Conservation (phyloP, 108 stramenopile genomes). For the Mediolabrus comicus region DNA sequence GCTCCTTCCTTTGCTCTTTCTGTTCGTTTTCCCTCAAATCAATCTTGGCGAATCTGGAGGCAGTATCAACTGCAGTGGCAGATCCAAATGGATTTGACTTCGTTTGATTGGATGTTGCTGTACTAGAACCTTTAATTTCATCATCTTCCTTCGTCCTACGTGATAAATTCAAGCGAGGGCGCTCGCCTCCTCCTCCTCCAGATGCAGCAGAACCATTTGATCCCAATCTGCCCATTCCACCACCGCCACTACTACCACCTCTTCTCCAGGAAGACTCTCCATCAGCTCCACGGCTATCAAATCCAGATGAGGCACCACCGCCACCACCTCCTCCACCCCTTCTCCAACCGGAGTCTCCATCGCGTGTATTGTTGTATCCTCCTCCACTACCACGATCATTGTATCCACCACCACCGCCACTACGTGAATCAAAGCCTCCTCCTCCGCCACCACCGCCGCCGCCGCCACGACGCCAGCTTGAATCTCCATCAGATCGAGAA, state of each 20-base stretch:
- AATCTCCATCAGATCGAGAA: slow-evolving; percentile 49
- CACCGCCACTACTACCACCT: slow-evolving; percentile 10
- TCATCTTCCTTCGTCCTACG: slow-evolving; percentile 40
- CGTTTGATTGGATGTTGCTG: slow-evolving; percentile 10
- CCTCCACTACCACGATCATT: slow-evolving; percentile 18
- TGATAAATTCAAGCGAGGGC: slow-evolving; percentile 64
- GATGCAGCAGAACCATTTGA: slow-evolving; percentile 7
- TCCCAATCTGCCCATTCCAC: slow-evolving; percentile 21
- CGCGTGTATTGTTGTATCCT: slow-evolving; percentile 9
- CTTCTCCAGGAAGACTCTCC: slow-evolving; percentile 26
- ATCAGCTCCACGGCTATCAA: slow-evolving; percentile 39
- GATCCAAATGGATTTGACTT: slow-evolving; percentile 51
- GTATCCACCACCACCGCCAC: slow-evolving; percentile 43
- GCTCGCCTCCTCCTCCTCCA: slow-evolving; percentile 33
- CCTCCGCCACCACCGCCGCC: slow-evolving; percentile 30
- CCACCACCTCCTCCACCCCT: slow-evolving; percentile 21
- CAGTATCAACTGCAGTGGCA: slow-evolving; percentile 50
- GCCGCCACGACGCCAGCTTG: slow-evolving; percentile 53
- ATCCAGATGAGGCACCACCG: slow-evolving; percentile 31
- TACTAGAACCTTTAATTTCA: not conserved
- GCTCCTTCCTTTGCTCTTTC: not conserved
- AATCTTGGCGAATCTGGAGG: slow-evolving; percentile 29
- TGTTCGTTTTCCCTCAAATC: slow-evolving; percentile 27
- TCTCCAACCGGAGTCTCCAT: slow-evolving; percentile 23
- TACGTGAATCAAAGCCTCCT: slow-evolving; percentile 13